Evolutionary conservation across 2,329 filamentous ascomycete genomes (phyloP), one percentile per base, ranked within the genome.

Genomic region (Nigrograna mackinnonii): DNA sequence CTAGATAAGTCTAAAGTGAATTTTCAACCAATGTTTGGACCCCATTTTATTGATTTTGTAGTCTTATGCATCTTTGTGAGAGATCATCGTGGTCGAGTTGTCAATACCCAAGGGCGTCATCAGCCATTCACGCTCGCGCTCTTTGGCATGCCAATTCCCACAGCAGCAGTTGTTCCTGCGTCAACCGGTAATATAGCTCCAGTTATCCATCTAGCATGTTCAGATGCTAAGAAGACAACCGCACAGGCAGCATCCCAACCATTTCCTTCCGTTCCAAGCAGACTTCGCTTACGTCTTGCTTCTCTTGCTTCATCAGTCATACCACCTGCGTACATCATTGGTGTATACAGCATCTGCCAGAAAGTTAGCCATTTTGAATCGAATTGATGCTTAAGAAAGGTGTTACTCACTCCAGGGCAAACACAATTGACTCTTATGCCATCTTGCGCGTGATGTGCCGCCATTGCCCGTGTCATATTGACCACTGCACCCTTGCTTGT

Each of bases 401-500:
- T 6, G 24, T 7, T 6, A 40, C 55, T 22, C 47, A 62, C 55
- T 11, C 76, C 76, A 1, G 77, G 78, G 55, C 76, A 79, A 5
- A 80, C 76, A 49, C 78, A 80, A 46, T 82, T 80, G 3, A 80
- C 77, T 12, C 78, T 57, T 24, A 82, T 78, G 1, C 74, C 72
- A 28, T 77, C 69, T 1, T 54, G 26, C 0, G 71, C 78, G 62
- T 81, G 78, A 52, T 82, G 76, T 4, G 71, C 73, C 2, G 78
- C 76, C 78, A 81, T 81, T 0, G 78, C 77, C 31, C 76, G 60
- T 0, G 77, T 82, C 74, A 81, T 75, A 45, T 80, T 78, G 31
- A 81, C 74, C 18, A 81, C 68, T 0, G 77, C 77, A 1, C 77
- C 77, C 54, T 80, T 79, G 20, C 67, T 71, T 7, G 77, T 80